Percentiles rank a stretch among this genome's conserved stretches.
Evolutionary conservation across 2,329 filamentous ascomycete genomes (phyloP).

Genomic region (Fusarium phyllophilum): DNA sequence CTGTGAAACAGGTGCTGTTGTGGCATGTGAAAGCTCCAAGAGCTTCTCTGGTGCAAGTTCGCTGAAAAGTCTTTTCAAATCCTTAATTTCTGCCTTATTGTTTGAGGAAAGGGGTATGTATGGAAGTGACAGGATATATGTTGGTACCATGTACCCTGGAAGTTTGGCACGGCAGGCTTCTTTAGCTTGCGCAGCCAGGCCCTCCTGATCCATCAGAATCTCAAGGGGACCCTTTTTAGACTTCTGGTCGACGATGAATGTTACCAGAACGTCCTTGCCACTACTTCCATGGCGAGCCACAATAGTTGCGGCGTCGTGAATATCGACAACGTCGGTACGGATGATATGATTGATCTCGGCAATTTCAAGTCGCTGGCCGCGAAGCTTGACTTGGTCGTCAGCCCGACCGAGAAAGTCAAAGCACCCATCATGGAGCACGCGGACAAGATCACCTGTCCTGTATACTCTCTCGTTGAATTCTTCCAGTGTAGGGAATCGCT

Average conservation of each 20-base stretch:
- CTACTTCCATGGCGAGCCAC: constrained; percentile 76
- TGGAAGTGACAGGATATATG: constrained; percentile 78
- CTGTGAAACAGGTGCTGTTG: constrained; percentile 40
- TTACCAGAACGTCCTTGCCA: constrained; percentile 83
- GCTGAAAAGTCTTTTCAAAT: constrained; percentile 73
- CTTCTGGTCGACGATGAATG: constrained; percentile 66
- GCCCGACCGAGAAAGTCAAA: constrained; percentile 89
- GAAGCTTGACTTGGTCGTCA: constrained; percentile 92
- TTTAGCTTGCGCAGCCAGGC: constrained; percentile 59
- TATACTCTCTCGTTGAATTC: constrained; percentile 74
- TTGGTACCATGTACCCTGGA: constrained; percentile 91
- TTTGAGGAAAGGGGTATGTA: constrained; percentile 84
- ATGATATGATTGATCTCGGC: constrained; percentile 91
- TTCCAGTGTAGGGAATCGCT: constrained; percentile 76
- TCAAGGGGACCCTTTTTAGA: constrained; percentile 20
- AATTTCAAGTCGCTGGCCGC: constrained; percentile 88
- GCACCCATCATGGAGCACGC: constrained; percentile 80
- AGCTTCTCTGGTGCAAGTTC: constrained; percentile 69
- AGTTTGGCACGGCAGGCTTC: constrained; percentile 75
- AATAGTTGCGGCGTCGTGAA: constrained; percentile 79
- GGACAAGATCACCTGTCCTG: constrained; percentile 87
- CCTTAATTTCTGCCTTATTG: constrained; percentile 85
- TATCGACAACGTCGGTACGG: constrained; percentile 63
- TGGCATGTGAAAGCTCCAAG: constrained; percentile 61
- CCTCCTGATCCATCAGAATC: constrained; percentile 46